Conservation (phyloP, 306 rosid species). For the Pterocarpus macrocarpus region DNA sequence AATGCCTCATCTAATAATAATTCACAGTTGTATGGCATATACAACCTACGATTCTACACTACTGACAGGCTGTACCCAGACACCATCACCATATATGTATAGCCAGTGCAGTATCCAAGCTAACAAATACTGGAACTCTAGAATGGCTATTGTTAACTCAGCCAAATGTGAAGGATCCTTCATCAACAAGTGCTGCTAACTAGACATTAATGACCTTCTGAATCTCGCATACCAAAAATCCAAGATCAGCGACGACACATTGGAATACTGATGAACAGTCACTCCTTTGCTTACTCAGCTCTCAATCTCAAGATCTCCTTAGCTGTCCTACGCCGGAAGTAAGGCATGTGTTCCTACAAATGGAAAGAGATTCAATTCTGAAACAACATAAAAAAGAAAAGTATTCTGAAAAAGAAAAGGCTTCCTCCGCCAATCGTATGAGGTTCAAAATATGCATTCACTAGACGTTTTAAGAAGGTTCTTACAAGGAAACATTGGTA, state of each 20-base stretch:
- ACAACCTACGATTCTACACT: slow-evolving; percentile 51
- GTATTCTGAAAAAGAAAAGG: not conserved
- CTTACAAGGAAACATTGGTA: slow-evolving; percentile 2
- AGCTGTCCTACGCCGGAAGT: slow-evolving; percentile 87
- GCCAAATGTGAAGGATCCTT: slow-evolving; percentile 38
- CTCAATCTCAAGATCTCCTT: slow-evolving; percentile 82
- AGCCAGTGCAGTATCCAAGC: slow-evolving; percentile 28
- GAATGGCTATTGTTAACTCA: slow-evolving; percentile 33
- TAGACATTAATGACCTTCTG: not conserved
- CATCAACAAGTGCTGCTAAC: slow-evolving; percentile 13
- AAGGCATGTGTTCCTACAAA: slow-evolving; percentile 87
- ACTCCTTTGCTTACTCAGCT: slow-evolving; percentile 72
- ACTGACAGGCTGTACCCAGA: slow-evolving; percentile 11
- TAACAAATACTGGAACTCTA: slow-evolving; percentile 35
- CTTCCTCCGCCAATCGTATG: not conserved
- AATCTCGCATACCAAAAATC: slow-evolving; percentile 24
- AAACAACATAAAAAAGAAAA: not conserved
- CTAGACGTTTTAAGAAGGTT: slow-evolving; percentile 11
- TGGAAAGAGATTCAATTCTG: slow-evolving; percentile 41
- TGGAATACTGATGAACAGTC: slow-evolving; percentile 17
- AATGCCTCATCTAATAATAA: slow-evolving; percentile 38
- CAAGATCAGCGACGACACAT: not conserved
- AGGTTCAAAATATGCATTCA: slow-evolving; percentile 16
- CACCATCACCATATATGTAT: not conserved
- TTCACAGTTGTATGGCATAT: slow-evolving; percentile 45